Conservation (phyloP, 2,329 filamentous ascomycete genomes). For the Madurella fahalii region DNA sequence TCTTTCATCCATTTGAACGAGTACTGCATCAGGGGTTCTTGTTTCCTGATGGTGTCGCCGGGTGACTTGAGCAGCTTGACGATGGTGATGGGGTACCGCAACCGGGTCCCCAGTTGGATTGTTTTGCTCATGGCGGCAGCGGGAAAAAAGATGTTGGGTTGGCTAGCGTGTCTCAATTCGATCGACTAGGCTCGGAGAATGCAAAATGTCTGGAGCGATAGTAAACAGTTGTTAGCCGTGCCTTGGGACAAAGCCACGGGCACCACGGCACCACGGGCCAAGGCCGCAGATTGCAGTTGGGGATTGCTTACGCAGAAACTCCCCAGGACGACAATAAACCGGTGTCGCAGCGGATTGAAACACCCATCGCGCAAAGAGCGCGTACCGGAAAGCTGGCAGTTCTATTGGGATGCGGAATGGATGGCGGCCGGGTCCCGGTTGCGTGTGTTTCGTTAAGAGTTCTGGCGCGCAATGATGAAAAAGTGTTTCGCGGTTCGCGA, state of each 20-base stretch:
- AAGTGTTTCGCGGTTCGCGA: neutral
- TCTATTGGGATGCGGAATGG: neutral
- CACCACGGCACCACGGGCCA: too few species aligned
- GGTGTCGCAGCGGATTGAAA: constrained; percentile 7
- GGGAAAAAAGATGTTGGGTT: neutral
- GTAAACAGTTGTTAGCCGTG: constrained; percentile 2
- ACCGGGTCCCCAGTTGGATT: constrained; percentile 25
- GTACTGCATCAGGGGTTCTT: constrained; percentile 81
- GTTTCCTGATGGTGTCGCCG: constrained; percentile 70
- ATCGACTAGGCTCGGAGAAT: neutral
- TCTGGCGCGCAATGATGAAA: neutral
- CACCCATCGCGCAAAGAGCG: constrained; percentile 26
- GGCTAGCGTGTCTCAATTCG: neutral
- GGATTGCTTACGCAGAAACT: constrained; percentile 14
- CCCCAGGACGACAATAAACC: constrained; percentile 11
- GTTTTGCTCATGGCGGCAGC: constrained; percentile 24
- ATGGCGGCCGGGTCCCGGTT: neutral
- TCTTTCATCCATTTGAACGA: constrained; percentile 76
- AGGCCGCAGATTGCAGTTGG: neutral
- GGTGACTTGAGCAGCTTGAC: constrained; percentile 74
- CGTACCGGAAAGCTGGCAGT: constrained; percentile 1
- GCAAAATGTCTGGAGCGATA: neutral
- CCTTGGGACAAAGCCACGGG: neutral
- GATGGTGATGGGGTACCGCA: constrained; percentile 81
- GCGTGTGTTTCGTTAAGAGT: neutral